A percentile compares a stretch with the other conserved stretches of the same genome.
Conservation (phyloP, 2,329 filamentous ascomycete genomes). For the Colletotrichum sojae region DNA sequence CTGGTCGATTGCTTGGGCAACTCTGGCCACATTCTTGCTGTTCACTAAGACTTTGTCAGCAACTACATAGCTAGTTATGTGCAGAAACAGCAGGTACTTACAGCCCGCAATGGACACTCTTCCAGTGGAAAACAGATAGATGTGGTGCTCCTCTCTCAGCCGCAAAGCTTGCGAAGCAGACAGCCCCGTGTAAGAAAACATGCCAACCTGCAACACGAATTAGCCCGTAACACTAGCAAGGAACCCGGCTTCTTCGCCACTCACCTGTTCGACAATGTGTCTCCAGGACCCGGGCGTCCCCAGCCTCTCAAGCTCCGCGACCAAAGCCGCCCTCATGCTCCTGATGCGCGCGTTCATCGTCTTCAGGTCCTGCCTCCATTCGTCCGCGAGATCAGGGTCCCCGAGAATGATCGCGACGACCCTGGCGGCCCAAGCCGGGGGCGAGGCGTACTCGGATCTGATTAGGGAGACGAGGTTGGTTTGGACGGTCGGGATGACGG, state of each 20-base stretch:
- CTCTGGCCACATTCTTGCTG: neutral
- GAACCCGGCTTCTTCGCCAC: neutral
- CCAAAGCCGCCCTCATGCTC: conserved; percentile 46
- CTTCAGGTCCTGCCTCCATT: conserved; percentile 51
- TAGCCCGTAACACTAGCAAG: neutral
- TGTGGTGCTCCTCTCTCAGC: neutral
- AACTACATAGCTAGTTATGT: no score
- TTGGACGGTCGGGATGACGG: neutral
- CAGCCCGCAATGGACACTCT: neutral
- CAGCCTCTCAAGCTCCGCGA: neutral
- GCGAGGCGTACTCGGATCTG: neutral
- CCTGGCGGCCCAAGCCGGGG: neutral
- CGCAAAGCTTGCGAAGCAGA: neutral
- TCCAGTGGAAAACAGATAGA: neutral
- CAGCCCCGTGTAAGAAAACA: conserved; percentile 63
- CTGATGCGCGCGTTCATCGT: conserved; percentile 53
- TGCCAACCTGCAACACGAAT: conserved; percentile 50
- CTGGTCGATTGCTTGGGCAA: neutral
- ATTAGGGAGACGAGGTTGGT: neutral
- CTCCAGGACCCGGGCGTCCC: neutral
- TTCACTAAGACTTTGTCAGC: neutral
- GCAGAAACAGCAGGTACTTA: neutral
- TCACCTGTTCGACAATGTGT: neutral
- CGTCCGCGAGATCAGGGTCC: neutral
- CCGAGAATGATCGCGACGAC: neutral